Percentiles rank a stretch among this genome's conserved stretches.
Evolutionary conservation across 306 rosid species (phyloP).

Genomic region (Albizia julibrissin): DNA sequence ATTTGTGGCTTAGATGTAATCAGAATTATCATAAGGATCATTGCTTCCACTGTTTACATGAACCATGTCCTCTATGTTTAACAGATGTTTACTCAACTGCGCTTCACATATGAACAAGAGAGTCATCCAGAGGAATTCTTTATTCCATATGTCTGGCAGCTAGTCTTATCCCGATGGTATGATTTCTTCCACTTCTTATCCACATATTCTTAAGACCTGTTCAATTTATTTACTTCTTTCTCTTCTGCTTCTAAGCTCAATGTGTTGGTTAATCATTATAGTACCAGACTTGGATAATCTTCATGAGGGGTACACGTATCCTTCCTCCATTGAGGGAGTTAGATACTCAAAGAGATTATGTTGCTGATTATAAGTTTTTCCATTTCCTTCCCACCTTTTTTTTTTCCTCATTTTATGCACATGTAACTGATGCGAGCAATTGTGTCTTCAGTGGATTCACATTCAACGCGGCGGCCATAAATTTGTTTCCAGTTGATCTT

Average conservation of each 20-base stretch:
- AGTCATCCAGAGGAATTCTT: conserved; percentile 97
- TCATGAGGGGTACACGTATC: conserved; percentile 10
- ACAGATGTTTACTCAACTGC: conserved; percentile 96
- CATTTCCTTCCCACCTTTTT: background rate
- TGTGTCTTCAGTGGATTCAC: conserved; percentile 64
- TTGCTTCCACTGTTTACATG: conserved; percentile 20
- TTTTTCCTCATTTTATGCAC: background rate
- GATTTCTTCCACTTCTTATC: conserved; percentile 30
- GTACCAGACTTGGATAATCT: conserved; percentile 29
- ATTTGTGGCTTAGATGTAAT: conserved; percentile 19
- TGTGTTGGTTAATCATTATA: conserved; percentile 1
- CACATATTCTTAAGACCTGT: background rate
- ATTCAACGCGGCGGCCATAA: conserved; percentile 74
- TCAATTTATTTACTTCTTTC: conserved; percentile 28
- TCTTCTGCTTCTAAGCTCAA: conserved; percentile 15
- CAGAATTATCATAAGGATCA: conserved; percentile 20
- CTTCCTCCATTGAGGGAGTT: background rate
- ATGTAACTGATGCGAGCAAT: conserved; percentile 30
- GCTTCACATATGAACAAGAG: conserved; percentile 98
- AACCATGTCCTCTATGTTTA: conserved; percentile 13
- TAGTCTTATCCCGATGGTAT: conserved; percentile 87
- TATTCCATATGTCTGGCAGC: conserved; percentile 96
- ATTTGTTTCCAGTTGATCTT: conserved; percentile 74
- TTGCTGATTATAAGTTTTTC: conserved; percentile 24
- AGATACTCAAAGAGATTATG: conserved; percentile 4